A percentile compares a stretch with the other conserved stretches of the same genome.
Evolutionary conservation across 2,329 filamentous ascomycete species (phyloP).

Genomic region (Kalaharituber pfeilii): DNA sequence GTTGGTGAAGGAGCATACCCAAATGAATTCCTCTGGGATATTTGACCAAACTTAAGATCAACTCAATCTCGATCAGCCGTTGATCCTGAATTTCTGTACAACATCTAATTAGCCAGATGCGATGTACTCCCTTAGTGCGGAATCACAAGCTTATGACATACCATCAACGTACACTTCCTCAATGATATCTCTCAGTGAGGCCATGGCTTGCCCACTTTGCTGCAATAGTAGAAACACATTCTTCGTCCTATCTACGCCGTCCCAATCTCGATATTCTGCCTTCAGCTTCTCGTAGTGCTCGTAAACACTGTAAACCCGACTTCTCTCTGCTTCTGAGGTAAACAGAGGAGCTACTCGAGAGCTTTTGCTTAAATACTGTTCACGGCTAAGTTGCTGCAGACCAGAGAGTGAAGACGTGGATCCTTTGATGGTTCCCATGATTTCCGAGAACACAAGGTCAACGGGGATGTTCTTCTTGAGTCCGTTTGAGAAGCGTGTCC

Average conservation of each 20-base stretch:
- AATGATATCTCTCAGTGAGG: conserved; percentile 3
- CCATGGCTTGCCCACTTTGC: conserved; percentile 6
- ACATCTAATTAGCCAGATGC: no score
- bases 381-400: conserved; percentile 11
- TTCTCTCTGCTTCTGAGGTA: conserved; percentile 12
- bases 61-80: conserved; percentile 22
- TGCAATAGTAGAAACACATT: conserved; percentile 8
- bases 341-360: conserved; percentile 21
- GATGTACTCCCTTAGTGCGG: no score
- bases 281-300: conserved; percentile 18
- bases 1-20: conserved; percentile 6
- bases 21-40: conserved; percentile 24
- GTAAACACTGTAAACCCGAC: conserved; percentile 19
- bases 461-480: conserved; percentile 14
- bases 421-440: conserved; percentile 25
- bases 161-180: conserved; percentile 12
- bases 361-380: conserved; percentile 20
- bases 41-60: conserved; percentile 22
- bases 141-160: no score
- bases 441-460: conserved; percentile 23
- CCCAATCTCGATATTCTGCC: not conserved
- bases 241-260: conserved; percentile 12
- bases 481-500: conserved; percentile 20
- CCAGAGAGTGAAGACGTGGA: conserved; percentile 12
- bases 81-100: conserved; percentile 25